Evolutionary conservation across 305 asterid species (phyloP).

Genomic region (Galium porrigens): DNA sequence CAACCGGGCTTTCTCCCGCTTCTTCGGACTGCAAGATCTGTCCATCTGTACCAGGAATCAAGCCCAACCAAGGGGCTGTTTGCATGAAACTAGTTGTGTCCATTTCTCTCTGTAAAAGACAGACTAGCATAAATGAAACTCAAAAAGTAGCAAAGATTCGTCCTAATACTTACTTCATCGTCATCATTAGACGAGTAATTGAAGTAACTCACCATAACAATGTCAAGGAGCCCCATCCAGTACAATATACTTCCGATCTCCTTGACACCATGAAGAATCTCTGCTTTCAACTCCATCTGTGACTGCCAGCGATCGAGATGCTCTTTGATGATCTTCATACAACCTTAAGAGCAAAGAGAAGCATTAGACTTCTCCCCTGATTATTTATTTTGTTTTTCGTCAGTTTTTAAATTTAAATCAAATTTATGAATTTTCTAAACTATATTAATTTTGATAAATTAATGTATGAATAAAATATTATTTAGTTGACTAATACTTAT

Average conservation of each 20-base stretch:
- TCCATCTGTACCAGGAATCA: slow-evolving; percentile 82
- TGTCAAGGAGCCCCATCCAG: slow-evolving; percentile 97
- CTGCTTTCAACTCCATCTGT: slow-evolving; percentile 66
- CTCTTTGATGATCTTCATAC: slow-evolving; percentile 63
- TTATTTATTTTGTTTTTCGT: too few species aligned
- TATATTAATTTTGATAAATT: too few species aligned
- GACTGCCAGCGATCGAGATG: slow-evolving; percentile 84
- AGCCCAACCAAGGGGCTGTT: slow-evolving; percentile 95
- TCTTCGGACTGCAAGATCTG: slow-evolving; percentile 65
- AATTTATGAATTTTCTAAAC: too few species aligned
- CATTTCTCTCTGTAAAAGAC: slow-evolving; percentile 55
- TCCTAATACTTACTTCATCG: background rate
- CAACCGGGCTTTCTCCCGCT: slow-evolving; percentile 72
- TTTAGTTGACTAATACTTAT: too few species aligned
- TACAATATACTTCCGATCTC: slow-evolving; percentile 84
- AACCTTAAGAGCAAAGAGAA: slow-evolving; percentile 38
- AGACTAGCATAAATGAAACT: background rate
- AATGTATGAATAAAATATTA: too few species aligned
- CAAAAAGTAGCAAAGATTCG: background rate
- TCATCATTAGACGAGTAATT: background rate
- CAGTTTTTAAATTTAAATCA: too few species aligned
- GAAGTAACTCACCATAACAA: slow-evolving; percentile 55
- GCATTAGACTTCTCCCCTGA: background rate
- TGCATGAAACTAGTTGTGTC: slow-evolving; percentile 90
- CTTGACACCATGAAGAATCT: slow-evolving; percentile 71